Conservation (phyloP, 768 basidiomycete genomes). For the Tricholoma sp. region DNA sequence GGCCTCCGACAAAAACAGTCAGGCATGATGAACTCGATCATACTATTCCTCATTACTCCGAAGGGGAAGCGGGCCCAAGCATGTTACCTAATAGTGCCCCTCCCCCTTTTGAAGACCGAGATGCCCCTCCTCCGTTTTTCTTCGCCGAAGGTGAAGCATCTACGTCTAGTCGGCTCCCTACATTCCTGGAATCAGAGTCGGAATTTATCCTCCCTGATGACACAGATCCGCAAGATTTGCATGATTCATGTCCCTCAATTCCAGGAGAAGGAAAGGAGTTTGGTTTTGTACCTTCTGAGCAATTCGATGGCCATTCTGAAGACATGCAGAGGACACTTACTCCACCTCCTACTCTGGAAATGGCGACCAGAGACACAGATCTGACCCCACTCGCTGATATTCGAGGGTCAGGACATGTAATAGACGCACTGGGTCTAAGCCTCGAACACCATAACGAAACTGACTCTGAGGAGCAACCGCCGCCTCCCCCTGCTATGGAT, state of each 20-base stretch:
- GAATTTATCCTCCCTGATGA: conserved; percentile 63
- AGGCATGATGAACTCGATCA: conserved; percentile 63
- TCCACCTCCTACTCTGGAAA: conserved; percentile 74
- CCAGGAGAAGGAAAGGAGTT: conserved; percentile 75
- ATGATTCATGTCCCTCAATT: conserved; percentile 34
- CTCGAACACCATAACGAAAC: conserved; percentile 46
- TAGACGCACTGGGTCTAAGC: conserved; percentile 55
- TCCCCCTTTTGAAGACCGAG: conserved; percentile 82
- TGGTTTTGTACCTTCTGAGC: conserved; percentile 65
- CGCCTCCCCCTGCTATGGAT: conserved; percentile 78
- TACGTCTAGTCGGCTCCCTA: conserved; percentile 57
- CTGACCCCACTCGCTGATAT: conserved; percentile 61
- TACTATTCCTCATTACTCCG: conserved; percentile 60
- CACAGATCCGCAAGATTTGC: conserved; percentile 30
- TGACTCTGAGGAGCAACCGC: conserved; percentile 38
- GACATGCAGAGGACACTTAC: conserved; percentile 59
- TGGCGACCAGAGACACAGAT: conserved; percentile 67
- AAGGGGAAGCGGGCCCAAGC: conserved; percentile 74
- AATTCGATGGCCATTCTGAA: conserved; percentile 79
- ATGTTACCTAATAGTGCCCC: conserved; percentile 59
- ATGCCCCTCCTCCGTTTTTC: conserved; percentile 74
- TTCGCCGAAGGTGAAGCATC: conserved; percentile 50
- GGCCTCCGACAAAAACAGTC: conserved; percentile 67
- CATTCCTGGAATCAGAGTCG: conserved; percentile 76
- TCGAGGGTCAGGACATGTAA: conserved; percentile 44